Percentiles rank a stretch among this genome's conserved stretches.
Conservation (phyloP, 495 filamentous ascomycete genomes). For the Penicillium cinerascens region DNA sequence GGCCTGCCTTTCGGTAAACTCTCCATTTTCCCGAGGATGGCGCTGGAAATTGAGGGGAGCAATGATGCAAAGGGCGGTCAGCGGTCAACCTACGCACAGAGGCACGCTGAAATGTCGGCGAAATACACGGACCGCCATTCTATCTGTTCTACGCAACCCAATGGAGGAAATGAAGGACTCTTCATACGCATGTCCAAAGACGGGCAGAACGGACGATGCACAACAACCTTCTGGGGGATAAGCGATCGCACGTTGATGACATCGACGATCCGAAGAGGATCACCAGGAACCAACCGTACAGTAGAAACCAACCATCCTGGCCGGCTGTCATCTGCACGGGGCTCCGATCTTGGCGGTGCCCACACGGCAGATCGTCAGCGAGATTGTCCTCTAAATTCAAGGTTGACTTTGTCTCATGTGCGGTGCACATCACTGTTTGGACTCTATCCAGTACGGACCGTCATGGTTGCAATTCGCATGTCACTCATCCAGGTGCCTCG, state of each 20-base stretch:
- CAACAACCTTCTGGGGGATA: background rate
- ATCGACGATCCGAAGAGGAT: slow-evolving; percentile 19
- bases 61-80: slow-evolving; percentile 14
- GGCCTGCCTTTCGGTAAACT: slow-evolving; percentile 2
- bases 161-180: background rate
- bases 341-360: slow-evolving; percentile 39
- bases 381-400: slow-evolving; percentile 27
- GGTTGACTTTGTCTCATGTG: slow-evolving; percentile 15
- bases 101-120: background rate
- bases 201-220: too few species aligned
- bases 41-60: slow-evolving; percentile 17
- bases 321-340: slow-evolving; percentile 41
- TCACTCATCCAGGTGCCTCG: too few species aligned
- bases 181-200: background rate
- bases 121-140: background rate
- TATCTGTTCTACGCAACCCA: background rate
- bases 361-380: slow-evolving; percentile 45
- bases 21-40: slow-evolving; percentile 22
- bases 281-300: slow-evolving; percentile 18
- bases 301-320: slow-evolving; percentile 12
- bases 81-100: background rate
- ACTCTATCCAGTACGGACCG: background rate
- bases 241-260: background rate
- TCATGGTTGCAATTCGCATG: slow-evolving; percentile 4
- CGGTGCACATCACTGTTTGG: slow-evolving; percentile 16